Evolutionary conservation across 257 asterid genomes (phyloP).

Genomic region (Haberlea rhodopensis): DNA sequence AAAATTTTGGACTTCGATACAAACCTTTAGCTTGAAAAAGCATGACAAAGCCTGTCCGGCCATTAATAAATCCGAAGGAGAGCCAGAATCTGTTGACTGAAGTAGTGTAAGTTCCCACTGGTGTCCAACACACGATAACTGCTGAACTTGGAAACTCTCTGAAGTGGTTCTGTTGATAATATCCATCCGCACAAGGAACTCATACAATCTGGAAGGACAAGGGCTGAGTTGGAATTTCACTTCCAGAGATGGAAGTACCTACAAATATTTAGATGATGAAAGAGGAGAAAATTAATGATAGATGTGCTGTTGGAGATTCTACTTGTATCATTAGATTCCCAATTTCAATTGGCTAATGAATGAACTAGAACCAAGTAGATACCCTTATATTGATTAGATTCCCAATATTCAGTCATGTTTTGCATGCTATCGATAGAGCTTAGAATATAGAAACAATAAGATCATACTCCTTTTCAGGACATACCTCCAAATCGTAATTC

Average conservation of each 20-base stretch:
- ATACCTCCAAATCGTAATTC: slow-evolving; percentile 76
- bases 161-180: slow-evolving; percentile 75
- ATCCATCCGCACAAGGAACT: slow-evolving; percentile 88
- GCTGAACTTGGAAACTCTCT: slow-evolving; percentile 76
- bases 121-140: slow-evolving; percentile 78
- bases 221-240: slow-evolving; percentile 75
- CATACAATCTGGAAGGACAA: slow-evolving; percentile 72
- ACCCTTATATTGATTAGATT: slow-evolving; percentile 8
- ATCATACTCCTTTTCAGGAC: slow-evolving; percentile 21
- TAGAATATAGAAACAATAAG: slow-evolving; percentile 15
- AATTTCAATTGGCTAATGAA: slow-evolving; percentile 14
- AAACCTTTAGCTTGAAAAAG: slow-evolving; percentile 92
- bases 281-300: slow-evolving; percentile 10
- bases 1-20: slow-evolving; percentile 25
- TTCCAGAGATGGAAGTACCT: slow-evolving; percentile 92
- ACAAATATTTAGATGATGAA: slow-evolving; percentile 19
- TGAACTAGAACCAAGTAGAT: slow-evolving; percentile 6
- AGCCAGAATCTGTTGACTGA: slow-evolving; percentile 52
- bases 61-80: slow-evolving; percentile 51
- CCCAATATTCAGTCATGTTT: slow-evolving; percentile 5
- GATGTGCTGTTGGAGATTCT: slow-evolving; percentile 2
- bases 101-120: slow-evolving; percentile 84
- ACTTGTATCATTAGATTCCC: slow-evolving; percentile 19
- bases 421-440: slow-evolving; percentile 5
- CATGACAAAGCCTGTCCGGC: slow-evolving; percentile 90